A percentile compares a stretch with the other conserved stretches of the same genome.
phyloP scores from a whole-genome alignment of 1,284 basidiomycete species.

The Ustilago esculenta region DNA sequence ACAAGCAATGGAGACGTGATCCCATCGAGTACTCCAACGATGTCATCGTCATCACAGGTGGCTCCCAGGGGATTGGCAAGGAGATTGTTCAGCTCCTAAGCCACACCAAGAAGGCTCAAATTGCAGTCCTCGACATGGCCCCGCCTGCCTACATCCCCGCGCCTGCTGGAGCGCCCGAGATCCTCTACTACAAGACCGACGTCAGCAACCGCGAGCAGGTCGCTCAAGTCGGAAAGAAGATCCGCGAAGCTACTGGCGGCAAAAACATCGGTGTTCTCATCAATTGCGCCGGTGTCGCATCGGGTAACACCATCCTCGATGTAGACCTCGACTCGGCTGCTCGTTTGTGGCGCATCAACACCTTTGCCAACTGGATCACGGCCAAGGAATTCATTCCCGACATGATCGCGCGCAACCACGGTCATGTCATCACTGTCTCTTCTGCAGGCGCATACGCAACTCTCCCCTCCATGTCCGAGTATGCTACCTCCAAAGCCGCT shows the following conservation, averaged over 20 bases:
- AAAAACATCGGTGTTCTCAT: constrained; percentile 58
- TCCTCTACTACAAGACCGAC: constrained; percentile 64
- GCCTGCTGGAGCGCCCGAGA: constrained; percentile 59
- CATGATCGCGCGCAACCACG: constrained; percentile 63
- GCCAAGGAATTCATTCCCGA: constrained; percentile 62
- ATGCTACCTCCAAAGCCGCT: constrained; percentile 61
- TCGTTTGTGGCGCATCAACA: constrained; percentile 62
- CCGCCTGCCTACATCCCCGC: constrained; percentile 58
- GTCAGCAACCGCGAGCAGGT: constrained; percentile 58
- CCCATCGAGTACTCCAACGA: constrained; percentile 58
- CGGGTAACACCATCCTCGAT: constrained; percentile 56
- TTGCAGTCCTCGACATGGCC: constrained; percentile 65
- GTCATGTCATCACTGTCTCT: constrained; percentile 63
- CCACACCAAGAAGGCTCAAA: constrained; percentile 49
- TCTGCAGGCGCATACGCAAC: constrained; percentile 57
- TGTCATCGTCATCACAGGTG: constrained; percentile 64
- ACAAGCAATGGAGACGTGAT: constrained; percentile 50
- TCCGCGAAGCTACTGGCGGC: constrained; percentile 42
- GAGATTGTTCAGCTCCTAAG: constrained; percentile 60
- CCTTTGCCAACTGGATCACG: constrained; percentile 60
- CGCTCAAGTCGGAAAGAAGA: constrained; percentile 50
- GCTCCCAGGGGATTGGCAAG: constrained; percentile 64
- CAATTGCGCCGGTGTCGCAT: constrained; percentile 64
- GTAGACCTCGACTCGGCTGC: constrained; percentile 43
- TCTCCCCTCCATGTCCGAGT: constrained; percentile 60